These are phyloP conservation scores for Barnettozyma populi DNA, from an alignment of 805 yeast genomes.

Conservation along the genomic window DNA sequence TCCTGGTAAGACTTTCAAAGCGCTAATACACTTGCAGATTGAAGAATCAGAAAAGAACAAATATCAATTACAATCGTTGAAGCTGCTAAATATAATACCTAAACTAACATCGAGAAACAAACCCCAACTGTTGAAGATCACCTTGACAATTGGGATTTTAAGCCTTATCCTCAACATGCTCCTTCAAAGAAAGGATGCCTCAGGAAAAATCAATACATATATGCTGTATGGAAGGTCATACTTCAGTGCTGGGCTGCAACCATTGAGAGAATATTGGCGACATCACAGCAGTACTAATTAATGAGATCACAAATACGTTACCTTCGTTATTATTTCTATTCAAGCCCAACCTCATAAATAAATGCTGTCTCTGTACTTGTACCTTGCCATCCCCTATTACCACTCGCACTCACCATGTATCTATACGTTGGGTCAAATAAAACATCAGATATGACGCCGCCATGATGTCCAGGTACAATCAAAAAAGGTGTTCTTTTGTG, in stretches of 20 bases:
- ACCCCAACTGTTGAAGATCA: slow-evolving; percentile 9
- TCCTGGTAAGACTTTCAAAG: neutral
- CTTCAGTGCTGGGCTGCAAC: slow-evolving; percentile 3
- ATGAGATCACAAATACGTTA: neutral
- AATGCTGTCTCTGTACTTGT: slow-evolving; percentile 72
- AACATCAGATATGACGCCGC: slow-evolving; percentile 76
- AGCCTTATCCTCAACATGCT: slow-evolving; percentile 11
- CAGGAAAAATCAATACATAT: neutral
- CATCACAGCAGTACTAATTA: neutral
- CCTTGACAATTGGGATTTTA: slow-evolving; percentile 12
- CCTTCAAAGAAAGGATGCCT: neutral
- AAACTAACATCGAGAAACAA: neutral
- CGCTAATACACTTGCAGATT: slow-evolving; percentile 2
- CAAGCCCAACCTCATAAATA: slow-evolving; percentile 68
- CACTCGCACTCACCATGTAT: slow-evolving; percentile 86
- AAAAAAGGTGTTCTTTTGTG: slow-evolving; percentile 57
- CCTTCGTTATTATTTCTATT: slow-evolving; percentile 10
- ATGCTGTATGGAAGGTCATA: neutral
- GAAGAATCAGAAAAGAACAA: neutral
- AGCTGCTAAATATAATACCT: neutral
- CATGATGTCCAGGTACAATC: slow-evolving; percentile 95
- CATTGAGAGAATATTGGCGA: slow-evolving; percentile 4
- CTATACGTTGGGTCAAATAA: slow-evolving; percentile 82
- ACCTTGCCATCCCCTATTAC: slow-evolving; percentile 95
- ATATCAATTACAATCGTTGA: neutral